These are phyloP conservation scores for Lipomyces yamadae DNA, from an alignment of 805 yeast genomes.

Conservation along the genomic window DNA sequence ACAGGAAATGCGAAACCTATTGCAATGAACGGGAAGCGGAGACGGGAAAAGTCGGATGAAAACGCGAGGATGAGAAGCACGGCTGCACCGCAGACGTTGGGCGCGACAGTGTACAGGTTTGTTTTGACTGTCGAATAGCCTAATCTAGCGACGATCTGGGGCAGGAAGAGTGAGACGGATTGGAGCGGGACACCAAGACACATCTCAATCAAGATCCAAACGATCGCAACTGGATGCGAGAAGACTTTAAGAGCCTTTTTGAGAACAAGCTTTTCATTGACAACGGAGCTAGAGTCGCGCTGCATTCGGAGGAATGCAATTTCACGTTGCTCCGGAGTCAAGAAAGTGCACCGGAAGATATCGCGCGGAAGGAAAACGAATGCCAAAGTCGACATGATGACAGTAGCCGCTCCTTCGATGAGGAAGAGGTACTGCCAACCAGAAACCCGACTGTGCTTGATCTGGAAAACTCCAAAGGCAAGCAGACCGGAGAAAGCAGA, in stretches of 20 bases:
- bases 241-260: constrained; percentile 48
- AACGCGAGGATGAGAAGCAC: constrained; percentile 49
- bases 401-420: constrained; percentile 63
- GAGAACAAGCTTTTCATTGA: constrained; percentile 47
- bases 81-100: constrained; percentile 55
- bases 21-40: constrained; percentile 50
- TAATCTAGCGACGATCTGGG: constrained; percentile 58
- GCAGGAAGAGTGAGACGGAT: constrained; percentile 41
- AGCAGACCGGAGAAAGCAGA: constrained; percentile 59
- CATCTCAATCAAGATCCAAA: constrained; percentile 19
- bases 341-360: constrained; percentile 57
- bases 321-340: constrained; percentile 58
- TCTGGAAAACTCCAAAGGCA: constrained; percentile 46
- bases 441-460: constrained; percentile 38
- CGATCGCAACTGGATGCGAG: constrained; percentile 15
- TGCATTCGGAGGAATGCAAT: constrained; percentile 62
- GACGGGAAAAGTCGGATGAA: constrained; percentile 49
- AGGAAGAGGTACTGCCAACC: constrained; percentile 69
- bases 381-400: constrained; percentile 55
- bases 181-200: constrained; percentile 25
- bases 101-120: constrained; percentile 46
- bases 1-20: constrained; percentile 49
- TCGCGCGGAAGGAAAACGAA: constrained; percentile 60
- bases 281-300: constrained; percentile 62
- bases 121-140: constrained; percentile 71